Evolutionary conservation across 176 grass and related monocot species (phyloP), one percentile per base, ranked within the genome.

Genomic region (Ampelocalamus luodianensis): DNA sequence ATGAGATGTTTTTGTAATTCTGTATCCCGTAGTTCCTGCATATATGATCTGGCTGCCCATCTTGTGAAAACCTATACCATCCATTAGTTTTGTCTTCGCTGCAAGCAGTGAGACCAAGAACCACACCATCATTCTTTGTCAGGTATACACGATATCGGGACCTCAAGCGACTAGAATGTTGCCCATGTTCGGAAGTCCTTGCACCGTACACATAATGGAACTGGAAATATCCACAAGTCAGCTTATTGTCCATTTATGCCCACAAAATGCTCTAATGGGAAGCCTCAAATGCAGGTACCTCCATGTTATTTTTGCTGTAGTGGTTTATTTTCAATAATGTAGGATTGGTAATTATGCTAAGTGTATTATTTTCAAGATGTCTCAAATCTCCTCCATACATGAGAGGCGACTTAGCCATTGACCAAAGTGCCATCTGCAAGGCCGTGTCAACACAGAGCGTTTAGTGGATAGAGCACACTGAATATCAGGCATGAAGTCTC

Each of bases 301-400:
- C 95, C 82, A 73, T 91, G 34, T 97, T 97, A 70, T 97, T 94
- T 85, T 68, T 51, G 48, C 90, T 94, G 79, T 94, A 88, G 42
- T 88, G 91, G 55, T 97, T 94, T 84, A 97, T 94, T 71, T 94
- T 88, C 87, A 94, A 55, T 83, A 97, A 87, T 37, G 84, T 86
- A 85, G 95, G 89, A 87, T 97, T 92, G 6, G 88, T 94, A 71
- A 97, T 93, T 42, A 97, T 88, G 63, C 51, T 82, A 22, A 93
- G 83, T 81, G 89, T 93, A 79, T 17, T 84, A 59, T 59, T 51
- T 63, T 94, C 85, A 22, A 97, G 85, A 68, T 90, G 72, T 81
- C 84, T 94, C 80, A 97, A 87, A 94, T 97, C 95, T 81, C 95
- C 95, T 84, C 95, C 95, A 82, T 92, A 97, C 79, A 94, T 94